These are phyloP conservation scores for Crithidia fasciculata DNA, from an alignment of 208 protist genomes.

Conservation along the genomic window DNA sequence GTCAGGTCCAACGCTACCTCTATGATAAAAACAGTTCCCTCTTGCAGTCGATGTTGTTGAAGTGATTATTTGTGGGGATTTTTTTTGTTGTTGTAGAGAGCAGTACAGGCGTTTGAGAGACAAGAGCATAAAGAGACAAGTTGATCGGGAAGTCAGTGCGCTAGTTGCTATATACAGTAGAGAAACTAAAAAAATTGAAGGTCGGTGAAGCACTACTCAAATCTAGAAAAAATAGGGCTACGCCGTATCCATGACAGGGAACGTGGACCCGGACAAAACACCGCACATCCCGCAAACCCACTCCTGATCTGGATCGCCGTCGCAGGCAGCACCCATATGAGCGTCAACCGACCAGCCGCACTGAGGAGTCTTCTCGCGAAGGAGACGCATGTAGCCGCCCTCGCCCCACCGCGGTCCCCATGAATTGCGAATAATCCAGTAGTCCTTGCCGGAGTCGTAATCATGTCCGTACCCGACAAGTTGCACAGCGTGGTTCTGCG, in stretches of 20 bases:
- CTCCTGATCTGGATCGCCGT: constrained; percentile 58
- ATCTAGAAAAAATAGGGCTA: background rate
- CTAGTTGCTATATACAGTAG: background rate
- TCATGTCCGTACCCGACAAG: constrained; percentile 87
- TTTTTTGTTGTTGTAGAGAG: no score
- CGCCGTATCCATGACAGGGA: constrained; percentile 43
- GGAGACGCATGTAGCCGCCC: constrained; percentile 82
- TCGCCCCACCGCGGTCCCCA: constrained; percentile 84
- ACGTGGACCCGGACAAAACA: constrained; percentile 76
- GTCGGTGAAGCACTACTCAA: background rate
- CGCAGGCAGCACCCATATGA: constrained; percentile 69
- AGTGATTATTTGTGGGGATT: no score
- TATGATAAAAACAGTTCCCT: no score
- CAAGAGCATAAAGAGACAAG: no score
- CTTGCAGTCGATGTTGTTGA: no score
- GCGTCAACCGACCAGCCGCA: constrained; percentile 50
- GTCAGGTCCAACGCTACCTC: no score
- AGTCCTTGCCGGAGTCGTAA: constrained; percentile 46
- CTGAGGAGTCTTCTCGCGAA: constrained; percentile 40
- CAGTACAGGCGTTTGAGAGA: no score
- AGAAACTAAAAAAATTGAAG: background rate
- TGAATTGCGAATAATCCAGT: constrained; percentile 93
- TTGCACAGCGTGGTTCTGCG: constrained; percentile 86
- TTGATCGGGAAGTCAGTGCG: no score
- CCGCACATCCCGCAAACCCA: constrained; percentile 87